phyloP scores from a whole-genome alignment of 2,329 filamentous ascomycete genomes.

The Xylaria hypoxylon region DNA sequence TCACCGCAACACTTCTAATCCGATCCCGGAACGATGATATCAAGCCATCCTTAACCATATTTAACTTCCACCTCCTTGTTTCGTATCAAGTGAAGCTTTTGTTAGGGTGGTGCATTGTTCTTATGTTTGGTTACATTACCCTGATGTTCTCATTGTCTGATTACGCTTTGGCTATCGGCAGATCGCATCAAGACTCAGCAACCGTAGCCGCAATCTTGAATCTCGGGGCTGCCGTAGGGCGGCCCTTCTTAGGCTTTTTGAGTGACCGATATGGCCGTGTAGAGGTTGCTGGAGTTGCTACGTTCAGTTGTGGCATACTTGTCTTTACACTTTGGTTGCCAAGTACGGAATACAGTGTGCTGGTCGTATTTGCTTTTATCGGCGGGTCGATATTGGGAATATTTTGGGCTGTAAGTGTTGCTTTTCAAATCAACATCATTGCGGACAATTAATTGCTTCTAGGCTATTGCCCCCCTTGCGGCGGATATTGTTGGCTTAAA shows the following conservation, averaged over 20 bases:
- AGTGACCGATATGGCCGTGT: slow-evolving; percentile 20
- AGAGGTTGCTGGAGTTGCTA: slow-evolving; percentile 15
- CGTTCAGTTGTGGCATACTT: slow-evolving; percentile 15
- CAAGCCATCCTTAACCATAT: background rate
- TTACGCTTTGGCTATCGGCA: slow-evolving; percentile 9
- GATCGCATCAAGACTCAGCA: slow-evolving; percentile 17
- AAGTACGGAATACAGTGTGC: background rate
- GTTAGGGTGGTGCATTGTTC: slow-evolving; percentile 13
- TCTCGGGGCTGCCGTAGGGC: slow-evolving; percentile 15
- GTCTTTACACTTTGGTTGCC: slow-evolving; percentile 14
- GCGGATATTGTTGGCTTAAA: slow-evolving; percentile 15
- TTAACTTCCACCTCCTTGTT: slow-evolving; percentile 11
- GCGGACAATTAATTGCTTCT: background rate
- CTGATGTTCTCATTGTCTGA: slow-evolving; percentile 23
- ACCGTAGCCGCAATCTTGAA: slow-evolving; percentile 19
- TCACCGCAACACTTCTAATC: slow-evolving; percentile 14
- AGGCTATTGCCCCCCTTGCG: slow-evolving; percentile 10
- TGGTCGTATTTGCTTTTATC: slow-evolving; percentile 10
- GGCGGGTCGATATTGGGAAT: slow-evolving; percentile 19
- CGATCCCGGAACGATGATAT: slow-evolving; percentile 14
- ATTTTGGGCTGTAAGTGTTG: slow-evolving; percentile 20
- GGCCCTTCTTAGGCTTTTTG: slow-evolving; percentile 8
- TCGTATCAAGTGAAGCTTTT: slow-evolving; percentile 2
- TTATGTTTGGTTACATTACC: slow-evolving; percentile 30
- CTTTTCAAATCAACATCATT: no score